phyloP scores from a whole-genome alignment of 2,329 filamentous ascomycete genomes.

The Penicillium aurantiogriseum region DNA sequence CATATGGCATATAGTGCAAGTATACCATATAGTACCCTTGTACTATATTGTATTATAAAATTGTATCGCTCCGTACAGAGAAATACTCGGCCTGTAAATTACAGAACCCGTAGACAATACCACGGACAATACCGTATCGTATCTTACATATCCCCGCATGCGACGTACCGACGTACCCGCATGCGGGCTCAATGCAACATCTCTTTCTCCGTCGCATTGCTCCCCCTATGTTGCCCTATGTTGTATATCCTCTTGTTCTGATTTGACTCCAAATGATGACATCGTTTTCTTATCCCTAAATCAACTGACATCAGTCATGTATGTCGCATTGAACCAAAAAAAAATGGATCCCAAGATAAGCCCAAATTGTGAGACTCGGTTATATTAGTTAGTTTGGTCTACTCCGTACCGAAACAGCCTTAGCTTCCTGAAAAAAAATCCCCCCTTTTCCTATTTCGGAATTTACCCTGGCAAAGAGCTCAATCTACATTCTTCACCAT shows the following conservation, averaged over 20 bases:
- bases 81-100: too few species aligned
- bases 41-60: too few species aligned
- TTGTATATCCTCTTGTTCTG: not conserved
- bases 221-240: too few species aligned
- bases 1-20: too few species aligned
- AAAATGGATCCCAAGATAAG: conserved; percentile 9
- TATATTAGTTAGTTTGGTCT: conserved; percentile 1
- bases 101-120: too few species aligned
- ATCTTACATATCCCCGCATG: too few species aligned
- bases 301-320: not conserved
- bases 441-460: not conserved
- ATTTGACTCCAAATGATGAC: not conserved
- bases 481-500: conserved; percentile 1
- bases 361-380: conserved; percentile 5
- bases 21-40: too few species aligned
- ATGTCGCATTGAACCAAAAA: conserved; percentile 5
- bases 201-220: not conserved
- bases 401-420: not conserved
- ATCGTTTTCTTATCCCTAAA: not conserved
- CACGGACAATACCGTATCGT: too few species aligned
- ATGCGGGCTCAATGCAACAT: too few species aligned
- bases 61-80: too few species aligned
- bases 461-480: not conserved
- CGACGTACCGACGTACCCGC: too few species aligned
- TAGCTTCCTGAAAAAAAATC: not conserved